Evolutionary conservation across 1,284 basidiomycete genomes (phyloP), one percentile per base, ranked within the genome.

Genomic region (Anthracocystis setariae): DNA sequence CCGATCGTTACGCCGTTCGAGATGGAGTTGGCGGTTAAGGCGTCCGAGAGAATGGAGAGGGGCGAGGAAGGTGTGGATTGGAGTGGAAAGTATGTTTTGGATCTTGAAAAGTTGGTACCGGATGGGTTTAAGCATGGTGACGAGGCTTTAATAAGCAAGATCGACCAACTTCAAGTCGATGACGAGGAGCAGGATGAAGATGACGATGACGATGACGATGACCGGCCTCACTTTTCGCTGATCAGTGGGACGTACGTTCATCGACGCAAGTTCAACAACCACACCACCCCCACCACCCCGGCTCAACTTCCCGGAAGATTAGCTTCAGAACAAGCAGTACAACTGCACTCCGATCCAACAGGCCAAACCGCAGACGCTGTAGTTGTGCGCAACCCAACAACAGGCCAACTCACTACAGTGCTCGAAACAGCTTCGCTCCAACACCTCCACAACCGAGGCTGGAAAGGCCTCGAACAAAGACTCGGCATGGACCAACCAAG

Each of bases 1-100:
- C 94, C 95, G 0, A 95, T 99, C 51, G 87, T 98, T 23, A 98
- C 95, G 1, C 96, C 96, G 0, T 97, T 90, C 82, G 96, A 98
- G 82, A 86, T 98, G 39, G 88, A 91, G 74, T 84, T 96, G 3
- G 93, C 94, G 0, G 86, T 98, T 17, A 82, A 84, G 17, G 79
- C 75, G 12, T 72, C 64, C 27, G 55, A 81, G 53, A 62, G 73
- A 35, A 32, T 60, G 38, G 66, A 74, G 46, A 32, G 45, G 13
- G 67, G 62, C 1, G 48, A 58, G 18, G 59, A 69, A n/a, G 63
- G 60, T 1, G 77, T 78, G 15, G 69, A 60, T 17, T 95, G 92
- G 93, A 89, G 87, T 0, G 91, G 92, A 0, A 86, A 87, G 54
- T 95, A 96, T 77, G 87, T 91, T 9, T 86, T 94, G 3, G 90